A percentile compares a stretch with the other conserved stretches of the same genome.
phyloP scores from a whole-genome alignment of 805 yeast genomes.

The Torulaspora delbrueckii region DNA sequence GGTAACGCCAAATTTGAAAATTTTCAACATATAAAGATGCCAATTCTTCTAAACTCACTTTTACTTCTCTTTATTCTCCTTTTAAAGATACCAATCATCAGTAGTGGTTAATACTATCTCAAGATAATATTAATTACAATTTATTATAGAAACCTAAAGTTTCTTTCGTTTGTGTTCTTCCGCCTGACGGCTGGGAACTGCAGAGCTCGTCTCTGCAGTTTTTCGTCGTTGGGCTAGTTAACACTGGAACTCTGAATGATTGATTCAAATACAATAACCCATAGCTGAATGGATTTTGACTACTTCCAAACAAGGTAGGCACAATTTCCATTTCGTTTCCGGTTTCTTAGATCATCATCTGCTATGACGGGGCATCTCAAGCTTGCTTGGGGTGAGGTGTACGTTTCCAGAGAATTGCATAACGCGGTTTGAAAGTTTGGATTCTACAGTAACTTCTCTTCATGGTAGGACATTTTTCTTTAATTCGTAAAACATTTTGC shows the following conservation, averaged over 20 bases:
- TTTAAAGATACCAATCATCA: constrained; percentile 35
- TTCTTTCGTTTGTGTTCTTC: constrained; percentile 28
- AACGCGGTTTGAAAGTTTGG: constrained; percentile 34
- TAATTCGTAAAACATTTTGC: constrained; percentile 1
- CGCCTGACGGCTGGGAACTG: constrained; percentile 7
- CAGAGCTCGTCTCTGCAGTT: constrained; percentile 6
- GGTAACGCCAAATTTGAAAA: constrained; percentile 2
- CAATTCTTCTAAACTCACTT: neutral
- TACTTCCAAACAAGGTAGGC: constrained; percentile 38
- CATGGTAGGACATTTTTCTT: constrained; percentile 31
- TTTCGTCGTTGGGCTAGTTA: constrained; percentile 27
- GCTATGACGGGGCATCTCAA: constrained; percentile 27
- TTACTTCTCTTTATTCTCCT: constrained; percentile 2
- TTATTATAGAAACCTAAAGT: constrained; percentile 37
- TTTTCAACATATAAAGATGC: neutral
- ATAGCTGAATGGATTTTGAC: constrained; percentile 38
- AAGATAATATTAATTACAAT: constrained; percentile 38
- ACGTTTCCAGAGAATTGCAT: constrained; percentile 33
- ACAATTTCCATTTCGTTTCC: constrained; percentile 39
- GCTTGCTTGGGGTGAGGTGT: constrained; percentile 21
- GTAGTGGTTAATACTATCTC: constrained; percentile 42
- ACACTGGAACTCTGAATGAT: constrained; percentile 34
- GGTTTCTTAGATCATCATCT: constrained; percentile 39
- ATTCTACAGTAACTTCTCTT: constrained; percentile 33
- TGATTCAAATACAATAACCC: constrained; percentile 33